phyloP scores from a whole-genome alignment of 1,284 basidiomycete genomes.

The Tilletia caries region DNA sequence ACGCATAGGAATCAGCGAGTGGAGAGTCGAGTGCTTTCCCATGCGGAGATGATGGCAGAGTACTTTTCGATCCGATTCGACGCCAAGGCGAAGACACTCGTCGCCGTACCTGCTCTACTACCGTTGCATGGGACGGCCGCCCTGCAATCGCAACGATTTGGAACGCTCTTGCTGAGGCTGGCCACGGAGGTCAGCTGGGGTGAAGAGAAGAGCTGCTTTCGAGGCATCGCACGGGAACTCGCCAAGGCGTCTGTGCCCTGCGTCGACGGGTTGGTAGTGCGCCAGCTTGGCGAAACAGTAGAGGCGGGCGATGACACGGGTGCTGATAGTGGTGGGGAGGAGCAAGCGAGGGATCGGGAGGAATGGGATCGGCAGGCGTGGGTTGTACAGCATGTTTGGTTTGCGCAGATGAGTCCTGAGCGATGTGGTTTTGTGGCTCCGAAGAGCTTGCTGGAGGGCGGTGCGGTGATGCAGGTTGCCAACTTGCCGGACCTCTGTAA shows the following conservation, averaged over 20 bases:
- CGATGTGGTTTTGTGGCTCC: conserved; percentile 21
- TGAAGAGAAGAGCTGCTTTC: conserved; percentile 79
- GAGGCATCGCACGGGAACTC: conserved; percentile 77
- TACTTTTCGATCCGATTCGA: conserved; percentile 72
- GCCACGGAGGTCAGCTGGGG: conserved; percentile 76
- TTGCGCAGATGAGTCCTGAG: conserved; percentile 30
- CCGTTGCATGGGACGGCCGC: conserved; percentile 81
- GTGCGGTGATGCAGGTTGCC: conserved; percentile 37
- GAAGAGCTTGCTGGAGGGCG: conserved; percentile 14
- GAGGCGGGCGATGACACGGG: not conserved
- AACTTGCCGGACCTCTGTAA: conserved; percentile 43
- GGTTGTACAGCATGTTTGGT: conserved; percentile 40
- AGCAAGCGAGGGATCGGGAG: conserved; percentile 13
- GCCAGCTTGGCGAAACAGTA: conserved; percentile 61
- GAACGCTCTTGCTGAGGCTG: conserved; percentile 44
- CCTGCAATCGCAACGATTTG: conserved; percentile 58
- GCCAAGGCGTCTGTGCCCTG: conserved; percentile 60
- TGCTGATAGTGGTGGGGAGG: not conserved
- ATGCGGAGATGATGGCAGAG: conserved; percentile 81
- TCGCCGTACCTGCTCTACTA: conserved; percentile 75
- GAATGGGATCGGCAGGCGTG: conserved; percentile 20
- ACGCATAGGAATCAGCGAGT: too few species aligned
- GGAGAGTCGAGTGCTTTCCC: conserved; percentile 53
- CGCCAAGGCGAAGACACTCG: conserved; percentile 64
- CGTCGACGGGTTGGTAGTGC: conserved; percentile 79